Evolutionary conservation across 495 filamentous ascomycete genomes (phyloP).

Genomic region (Evernia prunastri): DNA sequence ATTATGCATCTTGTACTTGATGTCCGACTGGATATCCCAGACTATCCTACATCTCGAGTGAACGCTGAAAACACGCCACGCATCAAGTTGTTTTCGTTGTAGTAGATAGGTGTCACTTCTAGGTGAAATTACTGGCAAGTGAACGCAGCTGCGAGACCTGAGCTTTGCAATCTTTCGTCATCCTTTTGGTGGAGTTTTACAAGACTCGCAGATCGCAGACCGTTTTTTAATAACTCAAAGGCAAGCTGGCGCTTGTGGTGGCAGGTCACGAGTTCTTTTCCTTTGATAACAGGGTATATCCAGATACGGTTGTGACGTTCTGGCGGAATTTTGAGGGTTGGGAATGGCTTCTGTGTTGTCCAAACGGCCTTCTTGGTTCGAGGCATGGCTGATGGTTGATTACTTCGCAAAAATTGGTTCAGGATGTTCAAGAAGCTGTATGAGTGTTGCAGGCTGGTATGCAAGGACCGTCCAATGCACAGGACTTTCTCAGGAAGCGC

Average conservation of each 20-base stretch:
- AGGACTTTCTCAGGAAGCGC: neutral
- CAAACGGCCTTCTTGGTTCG: neutral
- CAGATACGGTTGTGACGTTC: constrained; percentile 14
- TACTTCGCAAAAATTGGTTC: neutral
- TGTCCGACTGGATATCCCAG: too few species aligned
- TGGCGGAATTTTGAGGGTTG: neutral
- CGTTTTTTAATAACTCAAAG: neutral
- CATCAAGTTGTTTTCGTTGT: neutral
- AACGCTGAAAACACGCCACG: too few species aligned
- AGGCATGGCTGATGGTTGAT: neutral
- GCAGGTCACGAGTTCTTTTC: neutral
- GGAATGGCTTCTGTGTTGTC: neutral
- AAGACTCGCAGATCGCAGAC: neutral
- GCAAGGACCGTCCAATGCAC: neutral
- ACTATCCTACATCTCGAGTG: too few species aligned
- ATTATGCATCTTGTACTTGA: too few species aligned
- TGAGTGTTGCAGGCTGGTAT: neutral
- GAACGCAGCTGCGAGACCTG: constrained; percentile 2
- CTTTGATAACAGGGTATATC: neutral
- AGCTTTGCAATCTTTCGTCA: too few species aligned
- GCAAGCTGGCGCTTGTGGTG: neutral
- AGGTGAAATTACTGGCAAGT: constrained; percentile 10
- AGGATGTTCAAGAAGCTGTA: neutral
- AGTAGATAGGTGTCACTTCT: constrained; percentile 10
- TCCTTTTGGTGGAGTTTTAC: too few species aligned